Conservation (phyloP, 139 green algal species). For the Asterochloris erici region DNA sequence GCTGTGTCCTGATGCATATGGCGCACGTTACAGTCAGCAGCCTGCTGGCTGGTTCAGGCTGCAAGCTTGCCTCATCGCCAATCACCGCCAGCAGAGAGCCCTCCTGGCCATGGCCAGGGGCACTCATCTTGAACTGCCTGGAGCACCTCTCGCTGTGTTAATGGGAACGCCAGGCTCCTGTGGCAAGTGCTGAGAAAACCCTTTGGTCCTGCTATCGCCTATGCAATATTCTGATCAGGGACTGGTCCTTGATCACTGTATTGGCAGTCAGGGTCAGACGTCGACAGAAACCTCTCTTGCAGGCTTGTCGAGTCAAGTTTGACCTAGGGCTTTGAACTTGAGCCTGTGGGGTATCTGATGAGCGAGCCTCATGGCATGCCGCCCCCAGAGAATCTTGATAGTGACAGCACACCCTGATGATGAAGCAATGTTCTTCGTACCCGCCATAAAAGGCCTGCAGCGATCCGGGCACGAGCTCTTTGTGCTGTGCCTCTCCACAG, state of each 20-base stretch:
- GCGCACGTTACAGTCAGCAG: background rate
- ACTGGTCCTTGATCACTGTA: no score
- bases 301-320: no score
- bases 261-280: no score
- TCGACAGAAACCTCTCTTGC: no score
- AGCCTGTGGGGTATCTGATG: no score
- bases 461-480: slow-evolving; percentile 7
- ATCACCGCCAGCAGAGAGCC: slow-evolving; percentile 52
- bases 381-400: slow-evolving; percentile 21
- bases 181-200: background rate
- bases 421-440: slow-evolving; percentile 66
- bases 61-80: slow-evolving; percentile 32
- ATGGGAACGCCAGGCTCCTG: background rate
- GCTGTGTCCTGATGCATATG: background rate
- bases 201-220: no score
- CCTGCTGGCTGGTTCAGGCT: background rate
- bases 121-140: background rate
- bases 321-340: no score
- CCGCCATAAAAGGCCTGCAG: slow-evolving; percentile 30
- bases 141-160: background rate
- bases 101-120: slow-evolving; percentile 4
- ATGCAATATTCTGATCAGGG: no score
- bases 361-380: no score
- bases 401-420: slow-evolving; percentile 62
- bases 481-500: slow-evolving; percentile 54